Base-by-base conservation (phyloP, 2,329 filamentous ascomycete species). In the Apiospora aurea region DNA sequence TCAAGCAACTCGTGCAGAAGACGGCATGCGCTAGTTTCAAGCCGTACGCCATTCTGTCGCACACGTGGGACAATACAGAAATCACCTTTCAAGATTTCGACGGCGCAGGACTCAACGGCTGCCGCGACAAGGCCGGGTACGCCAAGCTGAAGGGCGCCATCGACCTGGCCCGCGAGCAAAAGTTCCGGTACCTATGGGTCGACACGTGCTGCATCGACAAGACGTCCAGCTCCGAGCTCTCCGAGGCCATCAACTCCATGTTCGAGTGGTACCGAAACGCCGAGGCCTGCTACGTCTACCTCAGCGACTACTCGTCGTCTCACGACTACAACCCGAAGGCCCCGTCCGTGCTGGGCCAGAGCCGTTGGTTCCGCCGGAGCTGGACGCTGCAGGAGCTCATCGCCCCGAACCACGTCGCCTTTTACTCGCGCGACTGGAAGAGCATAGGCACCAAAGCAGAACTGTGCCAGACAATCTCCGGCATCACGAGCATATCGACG, bases 201-300 rank as follows among this genome's bases (percentile, higher is more conserved):
- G 69, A 70, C 18, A 70, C 69, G 47, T 70, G 69, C 41, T 70
- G 69, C 51, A 70, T 70, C 34, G 69, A 70, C 49, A 70, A 70
- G 69, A 61, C 46, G 46, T 51, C 44, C 29, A 57, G 47, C 69
- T 34, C 69, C 13, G 69, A 70, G 69, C 69, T 70, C 21, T 70
- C 69, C 41, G 69, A 70, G 24, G 49, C 69, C 49, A 43, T 70
- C 47, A 70, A 70, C 69, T 49, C 69, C 34, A 70, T 70, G 69
- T 70, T 70, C 43, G 41, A 26, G 18, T 70, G 49, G 44, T 70
- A 70, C 51, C 69, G 69, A 13, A 16, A 43, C 34, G 47, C 69
- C n/a, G 13, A 34, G 26, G 47, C 53, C n/a, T 70, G 69, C 18
- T 70, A 70, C 18, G 69, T 61, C 2, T 70, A 70, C 51, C 49